phyloP scores from a whole-genome alignment of 306 rosid species.

The Albizia julibrissin region DNA sequence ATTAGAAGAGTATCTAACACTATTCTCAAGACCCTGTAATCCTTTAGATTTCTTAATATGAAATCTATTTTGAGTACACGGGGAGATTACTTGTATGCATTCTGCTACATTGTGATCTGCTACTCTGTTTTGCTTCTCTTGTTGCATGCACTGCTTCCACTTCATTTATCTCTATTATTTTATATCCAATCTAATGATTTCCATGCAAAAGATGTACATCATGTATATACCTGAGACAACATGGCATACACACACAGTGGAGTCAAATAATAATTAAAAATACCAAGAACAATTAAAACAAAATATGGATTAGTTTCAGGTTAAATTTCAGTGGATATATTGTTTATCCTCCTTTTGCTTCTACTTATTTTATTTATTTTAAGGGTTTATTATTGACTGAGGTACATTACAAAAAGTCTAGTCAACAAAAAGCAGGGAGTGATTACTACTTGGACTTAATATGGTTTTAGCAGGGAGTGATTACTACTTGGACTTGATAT shows the following conservation, averaged over 20 bases:
- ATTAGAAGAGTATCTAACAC: neutral
- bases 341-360: neutral
- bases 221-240: neutral
- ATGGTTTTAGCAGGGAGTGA: neutral
- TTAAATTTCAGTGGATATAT: neutral
- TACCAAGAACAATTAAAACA: neutral
- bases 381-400: neutral
- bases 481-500: neutral
- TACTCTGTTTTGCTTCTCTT: neutral
- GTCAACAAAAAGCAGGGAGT: neutral
- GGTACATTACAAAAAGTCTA: neutral
- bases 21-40: neutral
- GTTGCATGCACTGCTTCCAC: neutral
- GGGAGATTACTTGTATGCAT: conserved; percentile 1
- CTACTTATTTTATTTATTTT: neutral
- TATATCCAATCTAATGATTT: neutral
- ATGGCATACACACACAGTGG: neutral
- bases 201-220: neutral
- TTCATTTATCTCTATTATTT: neutral
- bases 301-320: neutral
- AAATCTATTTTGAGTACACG: neutral
- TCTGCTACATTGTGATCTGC: conserved; percentile 1
- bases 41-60: neutral
- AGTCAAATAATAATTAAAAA: neutral
- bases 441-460: neutral